A percentile compares a stretch with the other conserved stretches of the same genome.
These are phyloP conservation scores for Chimonanthus praecox DNA, from an alignment of 164 flowering plant genomes.

Conservation along the genomic window DNA sequence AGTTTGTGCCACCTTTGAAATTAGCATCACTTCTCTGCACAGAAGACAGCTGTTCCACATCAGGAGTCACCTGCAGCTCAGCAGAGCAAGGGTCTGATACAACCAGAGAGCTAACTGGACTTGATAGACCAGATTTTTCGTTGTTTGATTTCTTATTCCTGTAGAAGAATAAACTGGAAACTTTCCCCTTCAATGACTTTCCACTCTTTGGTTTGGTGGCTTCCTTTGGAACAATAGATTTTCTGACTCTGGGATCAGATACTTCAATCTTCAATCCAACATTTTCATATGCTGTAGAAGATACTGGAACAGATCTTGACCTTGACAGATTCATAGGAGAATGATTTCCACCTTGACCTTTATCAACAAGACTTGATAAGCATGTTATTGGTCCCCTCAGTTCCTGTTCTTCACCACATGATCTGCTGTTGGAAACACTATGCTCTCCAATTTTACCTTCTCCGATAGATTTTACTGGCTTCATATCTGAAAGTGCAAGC, in stretches of 20 bases:
- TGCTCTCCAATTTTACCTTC: slow-evolving; percentile 19
- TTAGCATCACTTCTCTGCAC: slow-evolving; percentile 17
- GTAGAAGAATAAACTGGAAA: slow-evolving; percentile 81
- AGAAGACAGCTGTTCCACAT: slow-evolving; percentile 11
- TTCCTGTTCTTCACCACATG: slow-evolving; percentile 36
- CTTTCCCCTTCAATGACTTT: slow-evolving; percentile 65
- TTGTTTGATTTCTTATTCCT: slow-evolving; percentile 62
- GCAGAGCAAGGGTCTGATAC: slow-evolving; percentile 18
- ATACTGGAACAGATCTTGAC: slow-evolving; percentile 89
- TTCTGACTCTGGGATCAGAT: slow-evolving; percentile 30
- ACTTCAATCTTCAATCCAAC: slow-evolving; percentile 35
- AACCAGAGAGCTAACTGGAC: slow-evolving; percentile 14
- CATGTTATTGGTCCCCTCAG: slow-evolving; percentile 27
- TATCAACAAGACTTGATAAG: slow-evolving; percentile 20
- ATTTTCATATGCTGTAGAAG: slow-evolving; percentile 44
- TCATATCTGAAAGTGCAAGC: slow-evolving; percentile 84
- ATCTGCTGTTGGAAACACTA: slow-evolving; percentile 17
- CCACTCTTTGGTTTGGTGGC: slow-evolving; percentile 41
- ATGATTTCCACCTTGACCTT: slow-evolving; percentile 26
- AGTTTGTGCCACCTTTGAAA: slow-evolving; percentile 18
- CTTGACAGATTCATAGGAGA: slow-evolving; percentile 59
- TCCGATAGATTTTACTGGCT: slow-evolving; percentile 27
- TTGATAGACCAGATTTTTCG: slow-evolving; percentile 33
- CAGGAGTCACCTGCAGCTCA: slow-evolving; percentile 17
- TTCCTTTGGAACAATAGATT: slow-evolving; percentile 33